Percentiles rank a stretch among this genome's conserved stretches.
Conservation (phyloP, 768 basidiomycete species). For the Tylopilus sp. region DNA sequence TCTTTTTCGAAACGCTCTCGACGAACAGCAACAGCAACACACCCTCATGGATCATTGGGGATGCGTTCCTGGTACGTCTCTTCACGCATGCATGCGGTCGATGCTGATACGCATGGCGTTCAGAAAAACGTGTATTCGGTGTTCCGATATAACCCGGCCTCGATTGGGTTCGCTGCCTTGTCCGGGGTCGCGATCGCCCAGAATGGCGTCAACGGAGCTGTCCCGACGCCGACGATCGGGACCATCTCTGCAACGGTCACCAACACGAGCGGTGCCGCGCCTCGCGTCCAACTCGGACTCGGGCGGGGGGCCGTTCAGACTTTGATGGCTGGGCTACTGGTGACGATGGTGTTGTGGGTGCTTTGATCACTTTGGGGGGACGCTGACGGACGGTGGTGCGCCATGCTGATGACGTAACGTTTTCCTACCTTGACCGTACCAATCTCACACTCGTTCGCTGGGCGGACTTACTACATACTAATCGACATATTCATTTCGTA, state of each 20-base stretch:
- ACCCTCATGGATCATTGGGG: constrained; percentile 52
- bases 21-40: constrained; percentile 23
- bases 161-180: constrained; percentile 50
- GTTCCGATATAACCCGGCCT: constrained; percentile 45
- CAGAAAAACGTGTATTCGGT: constrained; percentile 59
- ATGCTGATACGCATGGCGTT: no score
- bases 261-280: constrained; percentile 22
- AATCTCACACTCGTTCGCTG: no score
- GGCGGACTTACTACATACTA: no score
- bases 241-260: constrained; percentile 46
- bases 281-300: background rate
- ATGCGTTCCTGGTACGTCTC: constrained; percentile 39
- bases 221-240: constrained; percentile 59
- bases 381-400: no score
- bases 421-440: background rate
- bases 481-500: no score
- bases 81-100: no score
- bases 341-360: background rate
- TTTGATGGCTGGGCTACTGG: background rate
- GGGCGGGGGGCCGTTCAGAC: background rate
- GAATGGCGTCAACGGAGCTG: constrained; percentile 31
- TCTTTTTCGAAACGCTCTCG: constrained; percentile 44
- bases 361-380: background rate
- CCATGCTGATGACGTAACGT: background rate
- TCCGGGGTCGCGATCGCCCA: constrained; percentile 27